phyloP scores from a whole-genome alignment of 352 stramenopile species.

The Plasmopara viticola region DNA sequence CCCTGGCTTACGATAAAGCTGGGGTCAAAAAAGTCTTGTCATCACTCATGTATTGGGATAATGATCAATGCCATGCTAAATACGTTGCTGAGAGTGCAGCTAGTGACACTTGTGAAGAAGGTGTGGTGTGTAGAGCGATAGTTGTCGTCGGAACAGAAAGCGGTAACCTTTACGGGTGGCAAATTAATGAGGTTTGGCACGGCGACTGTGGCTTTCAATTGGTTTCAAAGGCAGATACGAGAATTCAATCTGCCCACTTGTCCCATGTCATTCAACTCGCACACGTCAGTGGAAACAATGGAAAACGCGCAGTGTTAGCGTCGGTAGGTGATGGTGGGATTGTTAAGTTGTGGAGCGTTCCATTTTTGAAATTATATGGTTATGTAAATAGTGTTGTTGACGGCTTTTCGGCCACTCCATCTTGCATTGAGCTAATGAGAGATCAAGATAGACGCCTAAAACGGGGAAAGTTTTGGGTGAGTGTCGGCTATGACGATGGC shows the following conservation, averaged over 20 bases:
- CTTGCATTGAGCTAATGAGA: slow-evolving; percentile 31
- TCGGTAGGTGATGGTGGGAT: slow-evolving; percentile 52
- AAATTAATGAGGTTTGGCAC: slow-evolving; percentile 4
- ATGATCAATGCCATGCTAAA: not conserved
- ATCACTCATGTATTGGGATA: not conserved
- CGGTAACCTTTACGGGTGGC: slow-evolving; percentile 38
- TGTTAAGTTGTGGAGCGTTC: slow-evolving; percentile 51
- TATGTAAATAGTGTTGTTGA: slow-evolving; percentile 36
- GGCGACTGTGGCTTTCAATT: slow-evolving; percentile 3
- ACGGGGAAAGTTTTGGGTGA: slow-evolving; percentile 7
- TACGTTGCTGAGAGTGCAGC: not conserved
- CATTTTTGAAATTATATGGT: slow-evolving; percentile 27
- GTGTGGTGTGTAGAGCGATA: slow-evolving; percentile 1
- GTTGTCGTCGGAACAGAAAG: slow-evolving; percentile 35
- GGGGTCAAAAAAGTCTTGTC: slow-evolving; percentile 6
- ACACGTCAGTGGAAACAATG: slow-evolving; percentile 2
- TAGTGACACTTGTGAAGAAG: slow-evolving; percentile 1
- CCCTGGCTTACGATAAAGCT: not conserved
- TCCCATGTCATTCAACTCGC: slow-evolving; percentile 43
- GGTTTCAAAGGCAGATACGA: slow-evolving; percentile 21
- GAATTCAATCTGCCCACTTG: slow-evolving; percentile 29
- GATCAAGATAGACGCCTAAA: not conserved
- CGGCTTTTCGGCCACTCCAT: slow-evolving; percentile 24
- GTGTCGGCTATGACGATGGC: slow-evolving; percentile 55
- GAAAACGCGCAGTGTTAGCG: slow-evolving; percentile 12